Conservation (phyloP, 2,329 filamentous ascomycete species). For the Xylariaceae sp. region DNA sequence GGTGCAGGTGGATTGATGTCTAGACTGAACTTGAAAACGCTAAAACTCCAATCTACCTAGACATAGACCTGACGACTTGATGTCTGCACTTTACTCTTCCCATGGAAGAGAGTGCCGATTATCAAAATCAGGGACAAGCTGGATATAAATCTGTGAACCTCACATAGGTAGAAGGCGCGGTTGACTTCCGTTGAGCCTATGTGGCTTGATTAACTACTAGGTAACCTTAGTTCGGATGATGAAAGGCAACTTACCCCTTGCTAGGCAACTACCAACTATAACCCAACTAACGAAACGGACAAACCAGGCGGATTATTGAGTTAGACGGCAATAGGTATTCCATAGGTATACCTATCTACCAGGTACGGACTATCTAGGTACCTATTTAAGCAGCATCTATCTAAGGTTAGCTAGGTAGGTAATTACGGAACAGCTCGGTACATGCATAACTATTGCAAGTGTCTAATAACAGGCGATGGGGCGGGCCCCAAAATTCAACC, state of each 20-base stretch:
- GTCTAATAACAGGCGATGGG: no score
- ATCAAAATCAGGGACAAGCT: background rate
- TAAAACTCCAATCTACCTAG: background rate
- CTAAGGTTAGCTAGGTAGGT: no score
- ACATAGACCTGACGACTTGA: background rate
- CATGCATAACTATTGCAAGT: no score
- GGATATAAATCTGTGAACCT: background rate
- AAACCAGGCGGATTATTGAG: no score
- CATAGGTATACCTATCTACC: no score
- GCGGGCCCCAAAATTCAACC: no score
- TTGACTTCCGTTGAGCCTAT: conserved; percentile 8
- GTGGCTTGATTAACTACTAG: conserved; percentile 17
- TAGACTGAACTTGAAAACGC: background rate
- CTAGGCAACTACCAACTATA: background rate
- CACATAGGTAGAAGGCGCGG: background rate
- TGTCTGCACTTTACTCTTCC: conserved; percentile 1
- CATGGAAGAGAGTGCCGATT: conserved; percentile 3
- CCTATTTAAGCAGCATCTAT: no score
- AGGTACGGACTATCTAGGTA: no score
- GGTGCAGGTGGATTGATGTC: background rate
- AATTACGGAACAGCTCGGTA: no score
- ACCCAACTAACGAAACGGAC: no score
- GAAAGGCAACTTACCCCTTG: background rate
- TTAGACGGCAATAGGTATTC: no score
- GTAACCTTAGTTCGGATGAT: no score